A percentile compares a stretch with the other conserved stretches of the same genome.
Conservation (phyloP, 2,329 filamentous ascomycete species). For the Colletotrichum sp. region DNA sequence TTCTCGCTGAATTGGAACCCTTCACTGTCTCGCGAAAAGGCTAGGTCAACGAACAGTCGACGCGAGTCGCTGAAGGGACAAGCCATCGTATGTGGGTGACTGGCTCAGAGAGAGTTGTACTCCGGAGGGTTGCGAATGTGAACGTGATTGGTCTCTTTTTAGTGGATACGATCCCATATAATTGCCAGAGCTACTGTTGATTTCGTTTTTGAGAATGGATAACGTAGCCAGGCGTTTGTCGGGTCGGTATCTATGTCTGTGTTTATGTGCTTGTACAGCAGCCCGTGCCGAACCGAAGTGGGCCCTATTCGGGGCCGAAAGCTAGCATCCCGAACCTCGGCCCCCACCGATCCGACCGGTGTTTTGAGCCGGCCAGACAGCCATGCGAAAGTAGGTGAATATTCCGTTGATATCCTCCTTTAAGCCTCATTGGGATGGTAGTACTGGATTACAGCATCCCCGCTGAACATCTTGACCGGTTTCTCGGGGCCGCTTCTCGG, state of each 20-base stretch:
- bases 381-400: neutral
- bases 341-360: neutral
- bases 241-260: neutral
- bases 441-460: neutral
- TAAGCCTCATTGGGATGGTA: neutral
- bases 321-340: neutral
- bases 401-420: neutral
- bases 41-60: neutral
- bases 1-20: neutral
- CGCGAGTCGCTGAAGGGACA: neutral
- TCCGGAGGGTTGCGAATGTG: neutral
- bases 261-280: neutral
- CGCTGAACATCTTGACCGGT: neutral
- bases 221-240: neutral
- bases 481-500: neutral
- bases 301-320: neutral
- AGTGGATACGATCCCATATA: neutral
- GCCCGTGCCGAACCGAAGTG: neutral
- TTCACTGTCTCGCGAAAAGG: neutral
- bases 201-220: neutral
- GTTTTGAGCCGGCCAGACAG: neutral
- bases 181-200: neutral
- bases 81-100: neutral
- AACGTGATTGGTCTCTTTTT: neutral
- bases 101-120: neutral